Conservation (phyloP, 371 early-diverging fungal genomes). For the Syncephalastrum contaminatum region DNA sequence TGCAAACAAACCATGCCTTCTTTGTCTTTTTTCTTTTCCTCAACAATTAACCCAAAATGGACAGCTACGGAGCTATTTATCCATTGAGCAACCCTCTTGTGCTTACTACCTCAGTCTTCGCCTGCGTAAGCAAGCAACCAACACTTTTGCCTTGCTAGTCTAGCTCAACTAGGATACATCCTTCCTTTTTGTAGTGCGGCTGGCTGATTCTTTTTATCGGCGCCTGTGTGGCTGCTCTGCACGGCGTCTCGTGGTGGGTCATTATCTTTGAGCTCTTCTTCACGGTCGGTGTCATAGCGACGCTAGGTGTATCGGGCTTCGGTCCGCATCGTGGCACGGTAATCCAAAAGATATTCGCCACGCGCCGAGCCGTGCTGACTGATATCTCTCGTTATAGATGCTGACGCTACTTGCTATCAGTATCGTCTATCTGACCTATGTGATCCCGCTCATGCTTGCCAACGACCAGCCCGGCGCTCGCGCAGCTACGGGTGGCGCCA, state of each 20-base stretch:
- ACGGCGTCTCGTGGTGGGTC: conserved; percentile 55
- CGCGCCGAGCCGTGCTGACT: background rate
- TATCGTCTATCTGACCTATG: conserved; percentile 50
- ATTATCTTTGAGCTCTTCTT: conserved; percentile 62
- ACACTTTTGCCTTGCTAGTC: background rate
- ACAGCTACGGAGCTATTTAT: conserved; percentile 20
- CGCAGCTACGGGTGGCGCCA: conserved; percentile 58
- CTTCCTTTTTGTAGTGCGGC: conserved; percentile 43
- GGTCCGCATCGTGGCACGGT: conserved; percentile 30
- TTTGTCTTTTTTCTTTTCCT: conserved; percentile 11
- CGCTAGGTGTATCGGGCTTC: conserved; percentile 26
- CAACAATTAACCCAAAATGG: conserved; percentile 9
- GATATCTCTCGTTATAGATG: conserved; percentile 30
- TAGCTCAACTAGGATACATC: background rate
- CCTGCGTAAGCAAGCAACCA: conserved; percentile 14
- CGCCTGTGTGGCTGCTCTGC: conserved; percentile 50
- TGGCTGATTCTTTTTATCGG: conserved; percentile 71
- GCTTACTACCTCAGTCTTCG: conserved; percentile 15
- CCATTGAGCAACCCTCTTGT: conserved; percentile 20
- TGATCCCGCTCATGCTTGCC: conserved; percentile 23
- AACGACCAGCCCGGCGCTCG: conserved; percentile 16
- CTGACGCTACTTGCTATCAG: conserved; percentile 56
- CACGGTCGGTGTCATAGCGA: conserved; percentile 40
- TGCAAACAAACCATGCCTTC: background rate
- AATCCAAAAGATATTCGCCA: background rate